Percentiles rank a stretch among this genome's conserved stretches.
These are phyloP conservation scores for Ailanthus altissimus DNA, from an alignment of 345 rosid genomes.

Conservation along the genomic window DNA sequence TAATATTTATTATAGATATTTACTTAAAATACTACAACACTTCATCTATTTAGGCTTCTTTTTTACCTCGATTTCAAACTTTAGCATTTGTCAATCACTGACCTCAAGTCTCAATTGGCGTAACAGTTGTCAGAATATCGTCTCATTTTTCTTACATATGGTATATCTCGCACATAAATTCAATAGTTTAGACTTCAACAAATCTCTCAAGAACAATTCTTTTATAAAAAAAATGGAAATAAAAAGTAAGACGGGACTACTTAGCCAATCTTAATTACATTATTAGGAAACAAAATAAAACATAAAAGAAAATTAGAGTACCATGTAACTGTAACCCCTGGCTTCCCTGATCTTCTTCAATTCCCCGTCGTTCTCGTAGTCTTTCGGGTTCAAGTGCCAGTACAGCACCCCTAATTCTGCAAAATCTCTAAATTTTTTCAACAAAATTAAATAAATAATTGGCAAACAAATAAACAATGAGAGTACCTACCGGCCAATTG, in stretches of 20 bases:
- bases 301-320: constrained; percentile 18
- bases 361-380: constrained; percentile 73
- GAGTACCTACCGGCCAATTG: constrained; percentile 45
- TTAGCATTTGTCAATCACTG: background rate
- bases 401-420: constrained; percentile 76
- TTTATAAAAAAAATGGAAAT: no score
- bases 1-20: no score
- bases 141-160: background rate
- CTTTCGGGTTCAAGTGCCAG: constrained; percentile 74
- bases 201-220: no score
- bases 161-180: no score
- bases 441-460: background rate
- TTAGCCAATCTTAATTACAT: no score
- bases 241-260: no score
- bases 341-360: constrained; percentile 62
- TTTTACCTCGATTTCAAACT: background rate
- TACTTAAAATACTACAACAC: no score
- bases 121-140: background rate
- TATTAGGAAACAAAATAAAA: background rate
- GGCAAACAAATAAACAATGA: background rate
- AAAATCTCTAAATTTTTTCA: constrained; percentile 2
- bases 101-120: background rate
- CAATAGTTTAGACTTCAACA: background rate
- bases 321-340: constrained; percentile 92
- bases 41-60: no score